phyloP scores from a whole-genome alignment of 768 basidiomycete genomes.

The Sporobolomyces roseus region DNA sequence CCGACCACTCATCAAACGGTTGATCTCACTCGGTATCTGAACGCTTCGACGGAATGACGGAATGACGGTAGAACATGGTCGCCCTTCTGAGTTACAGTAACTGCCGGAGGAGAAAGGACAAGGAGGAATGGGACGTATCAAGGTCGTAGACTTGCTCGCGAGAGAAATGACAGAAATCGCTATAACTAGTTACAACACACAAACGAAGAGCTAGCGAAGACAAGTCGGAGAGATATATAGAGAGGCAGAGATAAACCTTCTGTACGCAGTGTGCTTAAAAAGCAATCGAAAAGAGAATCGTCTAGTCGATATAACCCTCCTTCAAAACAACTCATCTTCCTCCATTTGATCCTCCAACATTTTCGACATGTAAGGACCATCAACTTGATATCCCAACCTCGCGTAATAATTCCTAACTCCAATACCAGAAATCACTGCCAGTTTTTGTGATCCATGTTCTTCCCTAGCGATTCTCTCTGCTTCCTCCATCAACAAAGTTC shows the following conservation, averaged over 20 bases:
- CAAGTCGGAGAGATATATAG: background rate
- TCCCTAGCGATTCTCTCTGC: slow-evolving; percentile 95
- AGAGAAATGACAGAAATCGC: background rate
- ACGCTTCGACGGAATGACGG: no score
- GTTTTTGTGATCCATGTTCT: slow-evolving; percentile 90
- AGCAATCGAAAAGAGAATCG: background rate
- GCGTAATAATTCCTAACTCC: slow-evolving; percentile 88
- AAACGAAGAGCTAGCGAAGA: background rate
- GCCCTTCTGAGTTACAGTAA: no score
- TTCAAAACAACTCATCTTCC: slow-evolving; percentile 8
- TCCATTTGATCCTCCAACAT: slow-evolving; percentile 9
- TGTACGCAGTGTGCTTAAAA: no score
- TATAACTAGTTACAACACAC: background rate
- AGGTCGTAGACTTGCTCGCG: no score
- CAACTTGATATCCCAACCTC: slow-evolving; percentile 55
- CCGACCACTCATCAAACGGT: no score
- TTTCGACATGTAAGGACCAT: slow-evolving; percentile 85
- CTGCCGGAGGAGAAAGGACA: no score
- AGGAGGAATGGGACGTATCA: no score
- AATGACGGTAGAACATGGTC: no score
- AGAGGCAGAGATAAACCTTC: background rate
- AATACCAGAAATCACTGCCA: slow-evolving; percentile 97
- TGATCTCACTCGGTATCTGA: no score
- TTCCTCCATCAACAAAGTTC: slow-evolving; percentile 96
- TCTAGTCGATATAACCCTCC: no score